Evolutionary conservation across 1,284 basidiomycete genomes (phyloP).

Genomic region (Apiotrichum siamense): DNA sequence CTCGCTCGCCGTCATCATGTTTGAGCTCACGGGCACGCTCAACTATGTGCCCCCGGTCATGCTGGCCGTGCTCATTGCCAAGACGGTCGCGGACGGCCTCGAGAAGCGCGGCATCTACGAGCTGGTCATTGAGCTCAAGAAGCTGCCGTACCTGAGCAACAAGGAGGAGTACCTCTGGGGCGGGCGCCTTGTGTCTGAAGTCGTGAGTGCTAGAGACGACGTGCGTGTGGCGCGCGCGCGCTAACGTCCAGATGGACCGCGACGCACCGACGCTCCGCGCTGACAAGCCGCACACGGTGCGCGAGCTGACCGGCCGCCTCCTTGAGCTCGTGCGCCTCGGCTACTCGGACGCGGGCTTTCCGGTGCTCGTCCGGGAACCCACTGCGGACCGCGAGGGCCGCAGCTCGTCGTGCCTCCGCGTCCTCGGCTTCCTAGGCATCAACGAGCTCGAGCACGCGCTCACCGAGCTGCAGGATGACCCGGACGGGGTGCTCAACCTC

Average conservation of each 20-base stretch:
- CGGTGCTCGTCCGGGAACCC: slow-evolving; percentile 59
- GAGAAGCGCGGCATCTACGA: slow-evolving; percentile 95
- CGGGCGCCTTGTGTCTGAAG: slow-evolving; percentile 63
- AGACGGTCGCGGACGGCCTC: slow-evolving; percentile 84
- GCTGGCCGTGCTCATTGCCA: slow-evolving; percentile 78
- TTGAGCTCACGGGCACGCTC: slow-evolving; percentile 89
- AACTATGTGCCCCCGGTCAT: slow-evolving; percentile 95
- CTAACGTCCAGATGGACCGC: slow-evolving; percentile 50
- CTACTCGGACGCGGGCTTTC: slow-evolving; percentile 73
- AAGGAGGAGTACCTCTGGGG: slow-evolving; percentile 88
- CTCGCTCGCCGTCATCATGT: slow-evolving; percentile 92
- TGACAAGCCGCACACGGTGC: slow-evolving; percentile 41
- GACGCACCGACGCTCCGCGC: slow-evolving; percentile 36
- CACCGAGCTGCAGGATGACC: slow-evolving; percentile 67
- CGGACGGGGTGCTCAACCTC: slow-evolving; percentile 62
- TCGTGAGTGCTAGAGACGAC: slow-evolving; percentile 54
- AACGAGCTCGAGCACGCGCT: slow-evolving; percentile 85
- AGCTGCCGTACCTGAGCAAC: slow-evolving; percentile 84
- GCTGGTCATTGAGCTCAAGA: slow-evolving; percentile 77
- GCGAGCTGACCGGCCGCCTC: slow-evolving; percentile 38
- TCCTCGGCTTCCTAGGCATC: slow-evolving; percentile 88
- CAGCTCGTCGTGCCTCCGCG: slow-evolving; percentile 47
- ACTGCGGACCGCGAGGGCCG: slow-evolving; percentile 42
- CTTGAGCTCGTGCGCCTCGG: slow-evolving; percentile 38
- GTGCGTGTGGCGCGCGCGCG: neutral